These are phyloP conservation scores for Pyrenochaeta sp. DNA, from an alignment of 2,329 filamentous ascomycete genomes.

Conservation along the genomic window DNA sequence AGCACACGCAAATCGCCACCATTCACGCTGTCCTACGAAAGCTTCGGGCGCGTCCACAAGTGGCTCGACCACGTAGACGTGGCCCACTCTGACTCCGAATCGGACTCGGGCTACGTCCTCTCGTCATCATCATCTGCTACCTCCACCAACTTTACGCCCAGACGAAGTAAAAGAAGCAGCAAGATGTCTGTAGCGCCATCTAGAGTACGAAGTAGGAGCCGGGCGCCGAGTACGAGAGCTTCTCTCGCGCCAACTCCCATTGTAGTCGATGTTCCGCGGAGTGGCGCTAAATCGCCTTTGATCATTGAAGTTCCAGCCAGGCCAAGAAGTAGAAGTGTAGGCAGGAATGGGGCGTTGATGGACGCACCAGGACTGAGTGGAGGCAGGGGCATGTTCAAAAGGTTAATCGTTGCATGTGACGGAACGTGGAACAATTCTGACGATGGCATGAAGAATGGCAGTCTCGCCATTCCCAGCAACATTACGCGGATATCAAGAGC, in stretches of 20 bases:
- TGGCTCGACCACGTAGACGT: slow-evolving; percentile 30
- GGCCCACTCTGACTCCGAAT: slow-evolving; percentile 28
- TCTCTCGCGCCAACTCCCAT: slow-evolving; percentile 32
- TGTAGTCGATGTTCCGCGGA: slow-evolving; percentile 32
- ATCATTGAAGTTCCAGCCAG: slow-evolving; percentile 38
- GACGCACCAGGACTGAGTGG: slow-evolving; percentile 45
- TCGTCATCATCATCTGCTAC: slow-evolving; percentile 27
- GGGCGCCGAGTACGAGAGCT: slow-evolving; percentile 38
- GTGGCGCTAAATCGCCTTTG: slow-evolving; percentile 37
- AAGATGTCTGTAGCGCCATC: slow-evolving; percentile 40
- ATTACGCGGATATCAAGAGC: slow-evolving; percentile 60
- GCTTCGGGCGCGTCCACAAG: slow-evolving; percentile 18
- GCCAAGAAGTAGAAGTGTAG: slow-evolving; percentile 36
- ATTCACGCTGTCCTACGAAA: slow-evolving; percentile 17
- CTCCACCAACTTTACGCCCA: slow-evolving; percentile 27
- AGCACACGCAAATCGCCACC: slow-evolving; percentile 6
- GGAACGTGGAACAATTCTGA: slow-evolving; percentile 61
- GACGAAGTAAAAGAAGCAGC: slow-evolving; percentile 17
- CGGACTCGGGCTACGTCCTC: slow-evolving; percentile 29
- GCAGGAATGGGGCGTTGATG: slow-evolving; percentile 30
- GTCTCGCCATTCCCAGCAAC: slow-evolving; percentile 57
- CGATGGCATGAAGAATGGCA: slow-evolving; percentile 54
- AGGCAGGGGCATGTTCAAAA: slow-evolving; percentile 50
- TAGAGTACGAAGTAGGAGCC: slow-evolving; percentile 38
- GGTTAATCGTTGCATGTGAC: slow-evolving; percentile 52